Conservation (phyloP, 2,329 filamentous ascomycete genomes). For the Boeremia lycopersici region DNA sequence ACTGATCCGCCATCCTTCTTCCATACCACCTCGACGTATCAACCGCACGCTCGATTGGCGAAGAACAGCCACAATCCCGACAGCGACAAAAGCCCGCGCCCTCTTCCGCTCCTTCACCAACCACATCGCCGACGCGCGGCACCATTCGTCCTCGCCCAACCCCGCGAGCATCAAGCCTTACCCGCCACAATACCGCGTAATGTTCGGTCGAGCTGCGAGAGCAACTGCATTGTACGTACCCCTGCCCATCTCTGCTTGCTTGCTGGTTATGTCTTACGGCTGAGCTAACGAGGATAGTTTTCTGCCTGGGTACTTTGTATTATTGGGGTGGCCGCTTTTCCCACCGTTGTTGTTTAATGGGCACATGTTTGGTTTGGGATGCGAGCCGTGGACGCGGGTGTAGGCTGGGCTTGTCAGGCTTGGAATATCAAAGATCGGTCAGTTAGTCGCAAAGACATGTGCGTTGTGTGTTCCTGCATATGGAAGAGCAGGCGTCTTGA, state of each 20-base stretch:
- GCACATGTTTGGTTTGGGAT: constrained; percentile 1
- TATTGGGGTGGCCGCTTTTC: constrained; percentile 12
- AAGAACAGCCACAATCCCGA: constrained; percentile 15
- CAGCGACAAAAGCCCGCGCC: constrained; percentile 3
- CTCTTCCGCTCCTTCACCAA: constrained; percentile 3
- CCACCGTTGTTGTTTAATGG: constrained; percentile 11
- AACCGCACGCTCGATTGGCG: too few species aligned
- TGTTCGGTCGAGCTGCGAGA: not conserved
- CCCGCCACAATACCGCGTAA: constrained; percentile 6
- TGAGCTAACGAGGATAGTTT: not conserved
- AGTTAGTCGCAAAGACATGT: not conserved
- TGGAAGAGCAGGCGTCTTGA: too few species aligned
- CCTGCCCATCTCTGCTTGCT: not conserved
- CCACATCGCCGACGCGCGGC: not conserved
- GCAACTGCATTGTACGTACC: constrained; percentile 6
- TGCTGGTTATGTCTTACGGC: not conserved
- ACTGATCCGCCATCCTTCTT: too few species aligned
- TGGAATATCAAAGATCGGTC: not conserved
- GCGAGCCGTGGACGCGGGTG: constrained; percentile 6
- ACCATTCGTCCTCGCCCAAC: not conserved
- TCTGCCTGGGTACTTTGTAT: not conserved
- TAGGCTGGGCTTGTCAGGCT: not conserved
- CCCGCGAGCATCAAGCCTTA: not conserved
- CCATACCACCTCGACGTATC: too few species aligned
- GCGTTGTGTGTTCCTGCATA: too few species aligned